These are phyloP conservation scores for Skeletonema grethae DNA, from an alignment of 108 stramenopile species.

Conservation along the genomic window DNA sequence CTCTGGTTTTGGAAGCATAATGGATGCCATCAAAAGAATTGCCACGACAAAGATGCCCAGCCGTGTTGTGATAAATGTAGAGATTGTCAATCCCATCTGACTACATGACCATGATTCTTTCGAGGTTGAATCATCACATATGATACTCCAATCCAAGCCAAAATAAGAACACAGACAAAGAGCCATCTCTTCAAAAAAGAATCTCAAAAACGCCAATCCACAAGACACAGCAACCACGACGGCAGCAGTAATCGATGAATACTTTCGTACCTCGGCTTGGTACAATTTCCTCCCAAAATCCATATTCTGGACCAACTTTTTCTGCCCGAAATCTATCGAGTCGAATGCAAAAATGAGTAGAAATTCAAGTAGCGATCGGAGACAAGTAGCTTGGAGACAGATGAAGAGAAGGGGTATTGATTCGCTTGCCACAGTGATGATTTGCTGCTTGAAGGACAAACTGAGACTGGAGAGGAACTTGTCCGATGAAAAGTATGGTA, in stretches of 20 bases:
- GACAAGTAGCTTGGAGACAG: conserved; percentile 18
- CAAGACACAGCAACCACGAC: conserved; percentile 14
- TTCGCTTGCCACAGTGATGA: conserved; percentile 4
- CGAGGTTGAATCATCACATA: conserved; percentile 8
- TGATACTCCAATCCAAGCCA: background rate
- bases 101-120: conserved; percentile 12
- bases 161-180: background rate
- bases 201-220: background rate
- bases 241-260: conserved; percentile 10
- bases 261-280: conserved; percentile 23
- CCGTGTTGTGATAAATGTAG: conserved; percentile 27
- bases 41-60: conserved; percentile 32
- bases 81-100: conserved; percentile 11
- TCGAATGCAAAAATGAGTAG: conserved; percentile 36
- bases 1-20: conserved; percentile 36
- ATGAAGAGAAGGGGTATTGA: conserved; percentile 18
- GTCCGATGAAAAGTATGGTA: background rate
- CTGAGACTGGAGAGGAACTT: conserved; percentile 2
- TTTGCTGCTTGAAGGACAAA: background rate
- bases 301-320: conserved; percentile 33
- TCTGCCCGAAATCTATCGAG: conserved; percentile 42
- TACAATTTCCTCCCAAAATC: conserved; percentile 32
- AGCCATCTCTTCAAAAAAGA: background rate
- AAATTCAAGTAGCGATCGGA: conserved; percentile 24
- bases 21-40: conserved; percentile 29